A percentile compares a stretch with the other conserved stretches of the same genome.
Conservation (phyloP, 2,329 filamentous ascomycete species). For the Ophiostoma ips region DNA sequence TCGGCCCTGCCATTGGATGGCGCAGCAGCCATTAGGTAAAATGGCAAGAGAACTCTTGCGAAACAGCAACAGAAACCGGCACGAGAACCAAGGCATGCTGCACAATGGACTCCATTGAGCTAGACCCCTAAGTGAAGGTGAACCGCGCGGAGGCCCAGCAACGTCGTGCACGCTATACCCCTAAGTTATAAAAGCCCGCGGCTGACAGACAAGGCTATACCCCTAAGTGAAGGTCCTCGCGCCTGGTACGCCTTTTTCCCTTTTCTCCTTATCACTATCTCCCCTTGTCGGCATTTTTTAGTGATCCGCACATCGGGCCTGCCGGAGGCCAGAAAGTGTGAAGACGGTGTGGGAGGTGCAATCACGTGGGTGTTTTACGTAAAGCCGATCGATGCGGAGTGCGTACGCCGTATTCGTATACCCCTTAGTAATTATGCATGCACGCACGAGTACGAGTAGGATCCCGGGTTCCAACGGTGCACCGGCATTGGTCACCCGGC, state of each 20-base stretch:
- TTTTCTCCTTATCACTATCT: not conserved
- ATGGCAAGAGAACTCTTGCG: not conserved
- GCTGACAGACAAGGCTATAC: slow-evolving; percentile 9
- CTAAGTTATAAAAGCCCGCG: not conserved
- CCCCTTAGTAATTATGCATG: too few species aligned
- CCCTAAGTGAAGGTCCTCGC: slow-evolving; percentile 14
- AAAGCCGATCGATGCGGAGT: too few species aligned
- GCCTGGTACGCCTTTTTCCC: not conserved
- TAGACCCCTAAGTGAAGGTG: slow-evolving; percentile 14
- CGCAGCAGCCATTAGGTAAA: slow-evolving; percentile 8
- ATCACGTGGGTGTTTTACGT: too few species aligned
- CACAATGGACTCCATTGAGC: slow-evolving; percentile 1
- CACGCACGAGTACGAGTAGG: too few species aligned
- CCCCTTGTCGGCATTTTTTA: too few species aligned
- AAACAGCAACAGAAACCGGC: not conserved
- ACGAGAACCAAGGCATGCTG: not conserved
- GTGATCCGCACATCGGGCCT: too few species aligned
- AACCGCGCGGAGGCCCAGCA: not conserved
- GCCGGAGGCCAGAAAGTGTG: too few species aligned
- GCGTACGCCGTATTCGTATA: too few species aligned
- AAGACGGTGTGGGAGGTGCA: too few species aligned
- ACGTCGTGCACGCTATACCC: not conserved
- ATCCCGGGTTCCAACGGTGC: too few species aligned
- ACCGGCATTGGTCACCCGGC: too few species aligned
- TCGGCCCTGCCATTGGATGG: not conserved